Conservation (phyloP, 2,329 filamentous ascomycete species). For the Spiromastix sp. region DNA sequence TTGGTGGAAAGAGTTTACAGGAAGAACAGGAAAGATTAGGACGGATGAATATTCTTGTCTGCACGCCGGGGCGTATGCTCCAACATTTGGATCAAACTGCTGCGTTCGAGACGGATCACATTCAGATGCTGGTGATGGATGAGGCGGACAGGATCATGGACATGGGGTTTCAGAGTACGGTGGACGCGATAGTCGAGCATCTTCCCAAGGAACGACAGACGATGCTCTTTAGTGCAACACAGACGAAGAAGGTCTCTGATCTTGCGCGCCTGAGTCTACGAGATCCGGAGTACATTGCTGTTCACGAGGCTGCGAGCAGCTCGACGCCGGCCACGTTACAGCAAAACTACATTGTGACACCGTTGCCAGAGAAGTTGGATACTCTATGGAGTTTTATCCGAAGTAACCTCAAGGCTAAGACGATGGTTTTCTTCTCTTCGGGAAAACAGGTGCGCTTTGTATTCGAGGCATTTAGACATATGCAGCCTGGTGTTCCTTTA, state of each 20-base stretch:
- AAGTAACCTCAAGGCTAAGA: constrained; percentile 83
- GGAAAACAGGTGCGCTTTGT: constrained; percentile 95
- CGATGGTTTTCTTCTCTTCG: constrained; percentile 88
- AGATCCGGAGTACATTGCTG: constrained; percentile 89
- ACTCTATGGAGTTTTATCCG: constrained; percentile 89
- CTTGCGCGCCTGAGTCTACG: constrained; percentile 77
- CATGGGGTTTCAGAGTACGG: constrained; percentile 84
- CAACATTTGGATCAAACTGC: constrained; percentile 94
- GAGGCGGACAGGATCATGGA: constrained; percentile 96
- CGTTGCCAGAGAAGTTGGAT: constrained; percentile 79
- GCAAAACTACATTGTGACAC: constrained; percentile 83
- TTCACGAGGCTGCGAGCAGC: constrained; percentile 69
- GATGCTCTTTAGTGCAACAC: constrained; percentile 88
- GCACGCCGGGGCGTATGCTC: constrained; percentile 86
- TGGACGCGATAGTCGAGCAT: constrained; percentile 90
- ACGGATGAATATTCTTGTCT: constrained; percentile 95
- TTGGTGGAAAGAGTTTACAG: constrained; percentile 81
- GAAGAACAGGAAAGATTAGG: constrained; percentile 77
- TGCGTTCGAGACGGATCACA: constrained; percentile 75
- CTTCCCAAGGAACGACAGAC: constrained; percentile 80
- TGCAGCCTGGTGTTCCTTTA: constrained; percentile 88
- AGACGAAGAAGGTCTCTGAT: constrained; percentile 89
- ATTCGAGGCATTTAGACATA: constrained; percentile 82
- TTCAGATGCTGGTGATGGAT: constrained; percentile 88
- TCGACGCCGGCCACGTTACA: constrained; percentile 78